A percentile compares a stretch with the other conserved stretches of the same genome.
These are phyloP conservation scores for Exophiala dermatitidis DNA, from an alignment of 2,329 filamentous ascomycete genomes.

Conservation along the genomic window DNA sequence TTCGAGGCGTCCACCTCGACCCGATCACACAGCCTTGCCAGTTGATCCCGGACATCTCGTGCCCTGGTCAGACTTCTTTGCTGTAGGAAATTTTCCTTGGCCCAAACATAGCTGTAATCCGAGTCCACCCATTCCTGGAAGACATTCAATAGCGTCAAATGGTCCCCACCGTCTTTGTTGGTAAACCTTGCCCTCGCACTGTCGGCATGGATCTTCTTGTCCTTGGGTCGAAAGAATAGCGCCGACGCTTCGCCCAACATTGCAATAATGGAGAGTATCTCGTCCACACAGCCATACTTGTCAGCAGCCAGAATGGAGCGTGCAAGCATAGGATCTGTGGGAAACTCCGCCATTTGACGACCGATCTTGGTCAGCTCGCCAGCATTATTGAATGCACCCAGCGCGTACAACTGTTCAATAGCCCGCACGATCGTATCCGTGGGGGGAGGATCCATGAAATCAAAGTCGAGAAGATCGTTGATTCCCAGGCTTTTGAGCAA, in stretches of 20 bases:
- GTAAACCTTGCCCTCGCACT: constrained; percentile 84
- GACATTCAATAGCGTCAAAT: constrained; percentile 80
- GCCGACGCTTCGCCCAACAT: constrained; percentile 86
- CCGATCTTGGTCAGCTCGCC: constrained; percentile 87
- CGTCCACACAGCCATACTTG: constrained; percentile 85
- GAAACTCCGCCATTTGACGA: constrained; percentile 91
- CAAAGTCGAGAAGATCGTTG: constrained; percentile 88
- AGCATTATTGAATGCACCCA: constrained; percentile 80
- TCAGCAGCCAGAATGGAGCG: constrained; percentile 83
- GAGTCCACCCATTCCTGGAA: constrained; percentile 94
- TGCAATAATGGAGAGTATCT: constrained; percentile 85
- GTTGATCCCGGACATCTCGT: constrained; percentile 84
- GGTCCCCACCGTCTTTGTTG: constrained; percentile 82
- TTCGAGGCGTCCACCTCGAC: constrained; percentile 71
- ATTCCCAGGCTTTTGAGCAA: constrained; percentile 92
- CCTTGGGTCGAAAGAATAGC: constrained; percentile 89
- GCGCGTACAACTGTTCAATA: constrained; percentile 81
- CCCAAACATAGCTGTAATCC: constrained; percentile 82
- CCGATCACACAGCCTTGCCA: constrained; percentile 84
- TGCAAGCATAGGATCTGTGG: constrained; percentile 83
- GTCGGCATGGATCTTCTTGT: constrained; percentile 95
- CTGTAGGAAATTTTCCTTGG: constrained; percentile 88
- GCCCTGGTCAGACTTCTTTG: constrained; percentile 82
- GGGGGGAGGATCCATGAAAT: constrained; percentile 93
- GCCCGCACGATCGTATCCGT: constrained; percentile 83